Evolutionary conservation across 805 yeast species (phyloP).

Genomic region (Wickerhamomyces alni): DNA sequence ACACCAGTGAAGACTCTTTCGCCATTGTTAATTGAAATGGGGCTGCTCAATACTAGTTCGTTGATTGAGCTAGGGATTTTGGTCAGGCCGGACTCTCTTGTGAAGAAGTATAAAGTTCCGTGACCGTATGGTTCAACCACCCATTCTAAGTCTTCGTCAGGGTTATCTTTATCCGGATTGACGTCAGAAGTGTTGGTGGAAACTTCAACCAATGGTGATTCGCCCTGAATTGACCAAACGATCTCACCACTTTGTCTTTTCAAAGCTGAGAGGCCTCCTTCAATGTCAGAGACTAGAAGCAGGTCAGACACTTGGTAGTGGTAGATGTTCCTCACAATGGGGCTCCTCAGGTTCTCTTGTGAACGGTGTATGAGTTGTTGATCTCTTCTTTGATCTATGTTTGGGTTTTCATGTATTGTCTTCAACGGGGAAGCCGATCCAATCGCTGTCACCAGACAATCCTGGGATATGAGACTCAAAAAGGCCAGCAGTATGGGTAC

Average conservation of each 20-base stretch:
- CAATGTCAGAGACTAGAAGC: conserved; percentile 71
- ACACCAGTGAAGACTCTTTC: conserved; percentile 88
- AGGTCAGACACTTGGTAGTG: conserved; percentile 66
- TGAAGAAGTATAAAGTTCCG: conserved; percentile 78
- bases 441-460: neutral
- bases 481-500: neutral
- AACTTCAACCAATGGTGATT: conserved; percentile 52
- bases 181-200: conserved; percentile 15
- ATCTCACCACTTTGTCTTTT: conserved; percentile 68
- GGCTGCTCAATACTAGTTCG: conserved; percentile 75
- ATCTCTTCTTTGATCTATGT: neutral
- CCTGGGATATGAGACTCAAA: no score
- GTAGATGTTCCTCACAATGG: conserved; percentile 39
- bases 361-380: conserved; percentile 1
- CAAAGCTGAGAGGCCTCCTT: conserved; percentile 81
- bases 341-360: conserved; percentile 1
- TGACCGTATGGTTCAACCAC: conserved; percentile 87
- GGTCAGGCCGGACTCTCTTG: conserved; percentile 66
- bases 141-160: conserved; percentile 49
- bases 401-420: neutral
- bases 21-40: conserved; percentile 64
- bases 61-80: conserved; percentile 76
- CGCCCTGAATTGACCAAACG: conserved; percentile 70
- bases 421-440: neutral
- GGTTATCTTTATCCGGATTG: neutral